Evolutionary conservation across 2,329 filamentous ascomycete genomes (phyloP).

Genomic region (Trichoderma atrobrunneum): DNA sequence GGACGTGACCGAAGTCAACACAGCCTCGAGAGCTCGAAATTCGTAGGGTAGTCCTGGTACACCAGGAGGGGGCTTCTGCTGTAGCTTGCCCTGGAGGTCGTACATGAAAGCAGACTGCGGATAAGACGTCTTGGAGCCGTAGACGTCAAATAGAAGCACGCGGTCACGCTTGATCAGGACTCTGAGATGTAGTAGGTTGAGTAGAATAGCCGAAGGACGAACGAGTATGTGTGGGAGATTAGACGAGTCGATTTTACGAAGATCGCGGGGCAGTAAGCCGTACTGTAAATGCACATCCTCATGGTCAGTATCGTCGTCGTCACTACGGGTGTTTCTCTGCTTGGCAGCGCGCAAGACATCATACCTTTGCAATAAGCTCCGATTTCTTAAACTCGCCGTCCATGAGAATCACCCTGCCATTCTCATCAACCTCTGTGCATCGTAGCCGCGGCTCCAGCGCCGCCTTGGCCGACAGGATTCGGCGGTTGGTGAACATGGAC

Average conservation of each 20-base stretch:
- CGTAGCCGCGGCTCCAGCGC: slow-evolving; percentile 81
- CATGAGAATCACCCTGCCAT: slow-evolving; percentile 86
- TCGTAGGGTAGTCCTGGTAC: slow-evolving; percentile 80
- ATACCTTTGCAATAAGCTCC: slow-evolving; percentile 89
- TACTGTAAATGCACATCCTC: slow-evolving; percentile 54
- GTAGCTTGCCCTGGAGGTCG: slow-evolving; percentile 87
- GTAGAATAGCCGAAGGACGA: slow-evolving; percentile 85
- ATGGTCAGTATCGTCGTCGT: background rate
- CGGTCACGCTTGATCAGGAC: slow-evolving; percentile 94
- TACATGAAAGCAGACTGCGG: slow-evolving; percentile 98
- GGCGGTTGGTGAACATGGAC: slow-evolving; percentile 64
- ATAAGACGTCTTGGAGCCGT: slow-evolving; percentile 90
- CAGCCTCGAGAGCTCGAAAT: slow-evolving; percentile 91
- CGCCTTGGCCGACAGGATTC: slow-evolving; percentile 70
- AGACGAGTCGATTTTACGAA: slow-evolving; percentile 96
- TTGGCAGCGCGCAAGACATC: background rate
- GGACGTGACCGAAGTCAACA: slow-evolving; percentile 88
- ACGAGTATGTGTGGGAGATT: slow-evolving; percentile 93
- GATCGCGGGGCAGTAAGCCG: slow-evolving; percentile 85
- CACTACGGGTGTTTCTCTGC: background rate
- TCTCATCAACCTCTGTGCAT: slow-evolving; percentile 92
- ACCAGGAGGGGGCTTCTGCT: slow-evolving; percentile 63
- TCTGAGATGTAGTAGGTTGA: slow-evolving; percentile 93
- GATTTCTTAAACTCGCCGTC: slow-evolving; percentile 98
- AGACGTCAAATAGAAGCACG: slow-evolving; percentile 93